Base-by-base conservation (phyloP, 1,284 basidiomycete species). In the Marasmius fiardii region DNA sequence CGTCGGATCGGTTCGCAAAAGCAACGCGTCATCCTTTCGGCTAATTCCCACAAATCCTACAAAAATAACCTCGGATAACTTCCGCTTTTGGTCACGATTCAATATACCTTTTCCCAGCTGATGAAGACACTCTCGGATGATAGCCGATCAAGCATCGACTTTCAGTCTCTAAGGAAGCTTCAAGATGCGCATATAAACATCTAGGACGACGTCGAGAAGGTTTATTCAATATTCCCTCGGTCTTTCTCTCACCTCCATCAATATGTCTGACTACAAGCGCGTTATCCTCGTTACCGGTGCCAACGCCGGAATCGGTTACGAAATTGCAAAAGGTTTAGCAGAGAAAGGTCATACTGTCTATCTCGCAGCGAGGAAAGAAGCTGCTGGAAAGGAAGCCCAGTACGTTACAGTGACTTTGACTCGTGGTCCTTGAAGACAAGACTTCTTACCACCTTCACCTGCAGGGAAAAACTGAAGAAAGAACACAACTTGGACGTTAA, bases 401-500 rank as follows among this genome's bases (percentile, higher is more conserved):
- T 47, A 21, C 18, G 48, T 54, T 28, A 12, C n/a, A 12, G 12
- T 34, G n/a, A 24, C 4, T 33, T 16, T 41, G 6, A 16, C 35
- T 34, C 23, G 7, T 31, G 4, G 24, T 44, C 18, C 33, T 31
- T 45, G 12, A 45, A 18, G n/a, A 31, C 10, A 31, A 31, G 50
- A 24, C 48, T 31, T 11, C 31, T 16, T 37, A 33, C n/a, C 24
- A 23, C 2, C 6, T 33, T 20, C 11, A 8, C n/a, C 33, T 39
- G 11, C 34, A 67, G 64, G 34, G 56, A 62, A 4, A 62, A 64
- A 55, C 63, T 69, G 43, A 66, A 66, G 54, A 63, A 63, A 16
- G 69, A 68, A 39, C 20, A 58, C 33, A 62, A 60, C 26, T 20
- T 70, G n/a, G 54, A 67, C 28, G 70, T 73, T 39, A 70, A 71